Evolutionary conservation across 176 grass and related monocot genomes (phyloP).

Genomic region (Hordeum marinum): DNA sequence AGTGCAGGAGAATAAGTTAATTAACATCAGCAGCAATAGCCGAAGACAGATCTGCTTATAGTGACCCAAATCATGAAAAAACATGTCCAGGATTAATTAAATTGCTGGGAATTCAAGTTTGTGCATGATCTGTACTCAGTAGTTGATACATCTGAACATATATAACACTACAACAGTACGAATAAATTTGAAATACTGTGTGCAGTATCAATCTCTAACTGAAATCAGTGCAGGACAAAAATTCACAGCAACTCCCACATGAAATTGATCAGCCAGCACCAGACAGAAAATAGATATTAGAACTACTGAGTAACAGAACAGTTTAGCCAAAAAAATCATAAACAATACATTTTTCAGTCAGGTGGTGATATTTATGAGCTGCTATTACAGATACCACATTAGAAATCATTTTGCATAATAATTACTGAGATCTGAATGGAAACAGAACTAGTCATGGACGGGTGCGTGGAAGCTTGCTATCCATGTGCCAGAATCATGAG

Average conservation of each 20-base stretch:
- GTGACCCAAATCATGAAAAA: neutral
- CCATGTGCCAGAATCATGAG: too few species aligned
- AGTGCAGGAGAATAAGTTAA: slow-evolving; percentile 4
- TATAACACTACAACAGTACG: neutral
- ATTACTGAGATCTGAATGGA: neutral
- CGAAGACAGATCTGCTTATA: neutral
- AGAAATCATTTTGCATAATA: neutral
- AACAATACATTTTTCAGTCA: neutral
- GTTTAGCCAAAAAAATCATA: neutral
- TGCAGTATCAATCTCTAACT: neutral
- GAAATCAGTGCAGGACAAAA: neutral
- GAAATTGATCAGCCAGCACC: neutral
- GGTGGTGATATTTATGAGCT: neutral
- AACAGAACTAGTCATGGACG: too few species aligned
- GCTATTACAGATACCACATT: neutral
- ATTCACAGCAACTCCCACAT: neutral
- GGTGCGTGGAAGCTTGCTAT: too few species aligned
- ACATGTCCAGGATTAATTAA: neutral
- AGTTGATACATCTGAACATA: neutral
- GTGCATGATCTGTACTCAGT: neutral
- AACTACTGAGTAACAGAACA: neutral
- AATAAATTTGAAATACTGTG: neutral
- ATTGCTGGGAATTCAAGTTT: neutral
- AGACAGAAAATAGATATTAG: neutral
- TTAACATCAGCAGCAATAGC: neutral